Percentiles rank a stretch among this genome's conserved stretches.
Evolutionary conservation across 441 rosid genomes (phyloP).

Genomic region (Populus hybrid): DNA sequence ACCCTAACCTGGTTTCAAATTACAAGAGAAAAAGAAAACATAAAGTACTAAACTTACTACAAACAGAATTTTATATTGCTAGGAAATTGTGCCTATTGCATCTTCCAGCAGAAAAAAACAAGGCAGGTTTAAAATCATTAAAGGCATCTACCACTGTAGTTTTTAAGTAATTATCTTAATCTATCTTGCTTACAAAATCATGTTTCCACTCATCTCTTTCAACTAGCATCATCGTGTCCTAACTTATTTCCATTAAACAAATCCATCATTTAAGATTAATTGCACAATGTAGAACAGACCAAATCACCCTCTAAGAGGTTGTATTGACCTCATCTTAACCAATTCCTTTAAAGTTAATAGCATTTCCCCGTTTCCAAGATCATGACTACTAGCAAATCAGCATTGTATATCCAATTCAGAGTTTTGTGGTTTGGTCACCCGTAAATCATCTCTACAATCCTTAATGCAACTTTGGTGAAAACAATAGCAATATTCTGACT

Average conservation of each 20-base stretch:
- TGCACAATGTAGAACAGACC: background rate
- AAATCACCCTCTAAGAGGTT: background rate
- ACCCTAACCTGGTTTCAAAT: background rate
- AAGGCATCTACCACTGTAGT: background rate
- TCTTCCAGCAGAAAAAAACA: background rate
- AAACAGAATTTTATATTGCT: background rate
- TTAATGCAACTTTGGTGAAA: background rate
- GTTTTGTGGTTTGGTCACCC: background rate
- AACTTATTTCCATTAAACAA: background rate
- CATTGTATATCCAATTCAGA: background rate
- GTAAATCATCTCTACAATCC: background rate
- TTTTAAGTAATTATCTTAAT: background rate
- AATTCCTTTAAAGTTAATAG: background rate
- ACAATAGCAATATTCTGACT: background rate
- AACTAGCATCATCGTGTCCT: background rate
- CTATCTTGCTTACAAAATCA: background rate
- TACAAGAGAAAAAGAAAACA: background rate
- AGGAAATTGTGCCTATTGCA: background rate
- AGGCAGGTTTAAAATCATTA: background rate
- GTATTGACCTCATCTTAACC: background rate
- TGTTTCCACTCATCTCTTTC: background rate
- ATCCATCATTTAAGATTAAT: background rate
- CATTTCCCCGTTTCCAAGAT: background rate
- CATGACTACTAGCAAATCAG: background rate
- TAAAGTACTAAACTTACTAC: background rate